Conservation (phyloP, 2,329 filamentous ascomycete species). For the Simplicillium sp. region DNA sequence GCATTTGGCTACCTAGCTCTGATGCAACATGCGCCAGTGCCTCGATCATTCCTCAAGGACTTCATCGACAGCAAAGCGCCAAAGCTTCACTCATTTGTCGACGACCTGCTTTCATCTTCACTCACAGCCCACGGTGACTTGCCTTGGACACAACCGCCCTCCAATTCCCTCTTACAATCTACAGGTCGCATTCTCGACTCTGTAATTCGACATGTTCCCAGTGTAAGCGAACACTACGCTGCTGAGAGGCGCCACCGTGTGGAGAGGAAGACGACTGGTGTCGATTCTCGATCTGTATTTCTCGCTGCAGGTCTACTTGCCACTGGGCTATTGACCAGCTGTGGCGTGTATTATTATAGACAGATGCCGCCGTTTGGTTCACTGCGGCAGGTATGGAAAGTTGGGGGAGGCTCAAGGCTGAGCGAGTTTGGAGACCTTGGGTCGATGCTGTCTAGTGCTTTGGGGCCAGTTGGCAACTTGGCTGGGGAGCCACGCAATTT, state of each 20-base stretch:
- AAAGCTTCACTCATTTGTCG: conserved; percentile 20
- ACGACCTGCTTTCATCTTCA: conserved; percentile 15
- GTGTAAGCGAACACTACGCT: conserved; percentile 24
- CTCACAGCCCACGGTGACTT: conserved; percentile 12
- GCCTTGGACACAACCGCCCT: conserved; percentile 16
- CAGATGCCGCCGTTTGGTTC: conserved; percentile 34
- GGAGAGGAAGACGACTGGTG: conserved; percentile 19
- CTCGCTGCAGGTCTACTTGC: conserved; percentile 22
- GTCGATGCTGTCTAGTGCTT: conserved; percentile 28
- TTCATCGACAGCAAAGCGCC: conserved; percentile 26
- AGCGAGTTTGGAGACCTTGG: conserved; percentile 37
- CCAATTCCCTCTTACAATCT: conserved; percentile 13
- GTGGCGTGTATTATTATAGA: conserved; percentile 28
- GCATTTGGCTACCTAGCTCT: conserved; percentile 71
- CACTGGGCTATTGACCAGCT: conserved; percentile 27
- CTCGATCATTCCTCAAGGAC: conserved; percentile 29
- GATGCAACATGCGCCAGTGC: conserved; percentile 46
- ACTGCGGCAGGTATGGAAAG: conserved; percentile 31
- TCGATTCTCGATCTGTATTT: conserved; percentile 22
- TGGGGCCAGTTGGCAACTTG: conserved; percentile 16
- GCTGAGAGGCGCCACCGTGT: conserved; percentile 26
- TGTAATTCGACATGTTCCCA: conserved; percentile 23
- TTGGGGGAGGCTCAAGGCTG: conserved; percentile 20
- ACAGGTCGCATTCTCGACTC: conserved; percentile 22
- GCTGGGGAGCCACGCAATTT: conserved; percentile 6